A percentile compares a stretch with the other conserved stretches of the same genome.
phyloP scores from a whole-genome alignment of 495 filamentous ascomycete species.

The Podospora sp. region DNA sequence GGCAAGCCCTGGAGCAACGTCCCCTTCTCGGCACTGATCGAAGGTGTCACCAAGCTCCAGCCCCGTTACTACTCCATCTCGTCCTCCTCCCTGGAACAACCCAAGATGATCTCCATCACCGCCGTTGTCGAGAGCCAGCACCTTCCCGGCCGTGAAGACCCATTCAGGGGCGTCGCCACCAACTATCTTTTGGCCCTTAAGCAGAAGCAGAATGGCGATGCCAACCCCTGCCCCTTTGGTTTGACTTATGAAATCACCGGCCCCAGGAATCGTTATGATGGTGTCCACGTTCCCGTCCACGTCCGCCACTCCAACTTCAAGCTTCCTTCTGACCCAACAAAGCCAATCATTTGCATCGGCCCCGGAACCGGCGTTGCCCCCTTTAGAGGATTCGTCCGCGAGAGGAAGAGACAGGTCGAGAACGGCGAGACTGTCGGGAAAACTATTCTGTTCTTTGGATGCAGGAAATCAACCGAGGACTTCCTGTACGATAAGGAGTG shows the following conservation, averaged over 20 bases:
- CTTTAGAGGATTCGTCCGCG: conserved; percentile 93
- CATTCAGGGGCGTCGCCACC: conserved; percentile 92
- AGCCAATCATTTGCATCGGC: conserved; percentile 93
- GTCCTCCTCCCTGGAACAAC: conserved; percentile 91
- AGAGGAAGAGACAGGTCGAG: conserved; percentile 78
- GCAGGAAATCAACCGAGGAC: conserved; percentile 80
- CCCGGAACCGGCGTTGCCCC: conserved; percentile 97
- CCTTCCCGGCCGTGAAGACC: conserved; percentile 74
- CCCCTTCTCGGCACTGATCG: conserved; percentile 93
- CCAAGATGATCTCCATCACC: conserved; percentile 90
- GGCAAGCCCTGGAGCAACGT: conserved; percentile 76
- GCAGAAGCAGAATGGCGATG: conserved; percentile 93
- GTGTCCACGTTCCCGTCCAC: conserved; percentile 93
- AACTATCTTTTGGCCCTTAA: conserved; percentile 97
- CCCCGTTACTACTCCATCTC: conserved; percentile 99
- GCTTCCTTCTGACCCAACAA: conserved; percentile 90
- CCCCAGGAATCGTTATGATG: conserved; percentile 95
- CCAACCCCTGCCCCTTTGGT: conserved; percentile 81
- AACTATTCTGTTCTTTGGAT: conserved; percentile 93
- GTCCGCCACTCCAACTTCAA: conserved; percentile 99
- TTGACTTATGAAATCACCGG: conserved; percentile 87
- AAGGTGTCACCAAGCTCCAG: conserved; percentile 91
- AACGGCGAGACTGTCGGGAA: conserved; percentile 84
- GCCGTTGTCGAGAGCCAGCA: conserved; percentile 86
- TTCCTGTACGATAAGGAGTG: conserved; percentile 92